Conservation (phyloP, 345 rosid genomes). For the Rhodamnia rubescens region DNA sequence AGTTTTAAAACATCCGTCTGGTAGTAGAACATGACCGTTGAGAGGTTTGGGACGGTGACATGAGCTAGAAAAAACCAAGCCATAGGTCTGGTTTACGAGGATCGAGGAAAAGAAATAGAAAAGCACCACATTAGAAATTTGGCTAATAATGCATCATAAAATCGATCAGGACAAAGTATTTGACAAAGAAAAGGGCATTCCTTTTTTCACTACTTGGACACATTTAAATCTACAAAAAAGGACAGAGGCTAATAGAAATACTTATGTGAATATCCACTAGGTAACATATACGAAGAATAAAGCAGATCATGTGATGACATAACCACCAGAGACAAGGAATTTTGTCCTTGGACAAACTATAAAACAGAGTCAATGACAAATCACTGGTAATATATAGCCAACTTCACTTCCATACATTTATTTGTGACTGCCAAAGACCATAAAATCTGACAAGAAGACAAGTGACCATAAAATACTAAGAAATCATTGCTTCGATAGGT, state of each 20-base stretch:
- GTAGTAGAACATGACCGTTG: constrained; percentile 92
- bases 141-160: not conserved
- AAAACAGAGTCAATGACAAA: not conserved
- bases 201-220: not conserved
- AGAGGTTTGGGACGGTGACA: constrained; percentile 80
- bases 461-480: not conserved
- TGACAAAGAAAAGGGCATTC: not conserved
- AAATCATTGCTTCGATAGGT: not conserved
- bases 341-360: not conserved
- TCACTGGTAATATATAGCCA: not conserved
- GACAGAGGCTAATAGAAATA: not conserved
- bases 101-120: constrained; percentile 5
- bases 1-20: constrained; percentile 79
- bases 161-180: not conserved
- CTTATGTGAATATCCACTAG: not conserved
- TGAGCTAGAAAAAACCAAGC: constrained; percentile 94
- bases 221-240: not conserved
- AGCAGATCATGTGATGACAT: not conserved
- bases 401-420: not conserved
- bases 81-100: constrained; percentile 63
- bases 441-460: not conserved
- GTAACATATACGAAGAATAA: not conserved
- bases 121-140: not conserved
- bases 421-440: not conserved
- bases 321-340: not conserved